Conservation (phyloP, 2,329 filamentous ascomycete genomes). For the Fusarium domesticum region DNA sequence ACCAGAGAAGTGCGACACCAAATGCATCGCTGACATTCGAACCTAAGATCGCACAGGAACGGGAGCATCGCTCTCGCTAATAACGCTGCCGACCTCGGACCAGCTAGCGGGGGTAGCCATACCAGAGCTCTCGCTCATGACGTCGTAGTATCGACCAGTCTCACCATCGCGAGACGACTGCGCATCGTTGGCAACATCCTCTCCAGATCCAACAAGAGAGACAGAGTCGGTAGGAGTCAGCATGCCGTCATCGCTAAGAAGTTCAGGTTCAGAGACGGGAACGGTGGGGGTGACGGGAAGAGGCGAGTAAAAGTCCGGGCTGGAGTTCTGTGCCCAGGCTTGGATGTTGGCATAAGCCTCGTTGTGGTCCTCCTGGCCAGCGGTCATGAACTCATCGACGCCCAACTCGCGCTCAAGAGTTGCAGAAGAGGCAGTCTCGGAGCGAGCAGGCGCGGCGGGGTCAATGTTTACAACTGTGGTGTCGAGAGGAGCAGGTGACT, state of each 20-base stretch:
- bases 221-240: conserved; percentile 58
- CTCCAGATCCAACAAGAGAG: conserved; percentile 52
- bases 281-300: conserved; percentile 51
- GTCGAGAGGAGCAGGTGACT: conserved; percentile 15
- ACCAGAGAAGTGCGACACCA: no score
- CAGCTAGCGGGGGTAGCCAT: conserved; percentile 60
- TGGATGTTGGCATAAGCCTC: conserved; percentile 60
- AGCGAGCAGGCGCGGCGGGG: conserved; percentile 17
- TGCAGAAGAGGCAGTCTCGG: conserved; percentile 23
- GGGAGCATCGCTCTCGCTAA: conserved; percentile 52
- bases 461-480: conserved; percentile 36
- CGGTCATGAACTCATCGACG: conserved; percentile 51
- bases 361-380: conserved; percentile 45
- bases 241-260: conserved; percentile 49
- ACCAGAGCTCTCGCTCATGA: conserved; percentile 59
- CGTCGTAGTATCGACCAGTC: conserved; percentile 46
- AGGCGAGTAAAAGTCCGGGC: conserved; percentile 58
- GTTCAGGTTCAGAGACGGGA: conserved; percentile 50
- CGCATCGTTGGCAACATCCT: conserved; percentile 46
- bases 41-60: conserved; percentile 33
- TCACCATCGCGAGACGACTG: conserved; percentile 38
- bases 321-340: conserved; percentile 59
- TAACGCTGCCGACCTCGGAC: conserved; percentile 62
- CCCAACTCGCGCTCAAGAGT: conserved; percentile 37
- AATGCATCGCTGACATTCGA: no score